These are phyloP conservation scores for Hansenula sp. DNA, from an alignment of 1,139 yeast genomes.

Conservation along the genomic window DNA sequence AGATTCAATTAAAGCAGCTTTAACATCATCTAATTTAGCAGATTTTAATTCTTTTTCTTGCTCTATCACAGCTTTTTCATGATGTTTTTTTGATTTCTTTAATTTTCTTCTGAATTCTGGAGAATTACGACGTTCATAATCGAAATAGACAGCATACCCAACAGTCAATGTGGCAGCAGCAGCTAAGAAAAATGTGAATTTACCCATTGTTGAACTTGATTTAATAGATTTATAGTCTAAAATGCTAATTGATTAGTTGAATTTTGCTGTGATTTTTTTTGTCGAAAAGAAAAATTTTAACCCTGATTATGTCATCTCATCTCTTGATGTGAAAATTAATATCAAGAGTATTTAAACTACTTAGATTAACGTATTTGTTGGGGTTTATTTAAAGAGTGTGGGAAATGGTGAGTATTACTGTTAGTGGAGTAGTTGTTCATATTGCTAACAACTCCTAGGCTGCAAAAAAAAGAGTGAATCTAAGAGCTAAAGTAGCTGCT, in stretches of 20 bases:
- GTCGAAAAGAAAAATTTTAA: background rate
- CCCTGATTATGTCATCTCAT: constrained; percentile 2
- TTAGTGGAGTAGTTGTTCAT: no score
- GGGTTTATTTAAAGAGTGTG: background rate
- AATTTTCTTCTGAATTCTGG: constrained; percentile 76
- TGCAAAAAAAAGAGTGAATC: constrained; percentile 42
- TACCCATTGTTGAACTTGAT: constrained; percentile 19
- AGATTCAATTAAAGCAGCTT: constrained; percentile 57
- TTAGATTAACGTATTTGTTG: background rate
- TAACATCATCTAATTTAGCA: constrained; percentile 56
- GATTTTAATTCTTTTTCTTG: constrained; percentile 57
- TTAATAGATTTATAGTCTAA: no score
- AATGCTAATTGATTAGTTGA: no score
- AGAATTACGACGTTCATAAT: constrained; percentile 82
- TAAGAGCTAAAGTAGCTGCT: constrained; percentile 37
- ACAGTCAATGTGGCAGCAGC: constrained; percentile 54
- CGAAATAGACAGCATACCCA: constrained; percentile 86
- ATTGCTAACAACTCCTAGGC: constrained; percentile 24
- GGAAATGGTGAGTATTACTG: constrained; percentile 5
- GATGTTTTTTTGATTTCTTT: constrained; percentile 57
- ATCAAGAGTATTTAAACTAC: background rate
- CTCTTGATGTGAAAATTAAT: background rate
- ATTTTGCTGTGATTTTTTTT: background rate
- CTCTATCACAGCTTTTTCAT: constrained; percentile 51
- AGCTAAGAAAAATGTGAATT: constrained; percentile 36